phyloP scores from a whole-genome alignment of 371 early-diverging fungal genomes.

The Mucor lusitanicus region DNA sequence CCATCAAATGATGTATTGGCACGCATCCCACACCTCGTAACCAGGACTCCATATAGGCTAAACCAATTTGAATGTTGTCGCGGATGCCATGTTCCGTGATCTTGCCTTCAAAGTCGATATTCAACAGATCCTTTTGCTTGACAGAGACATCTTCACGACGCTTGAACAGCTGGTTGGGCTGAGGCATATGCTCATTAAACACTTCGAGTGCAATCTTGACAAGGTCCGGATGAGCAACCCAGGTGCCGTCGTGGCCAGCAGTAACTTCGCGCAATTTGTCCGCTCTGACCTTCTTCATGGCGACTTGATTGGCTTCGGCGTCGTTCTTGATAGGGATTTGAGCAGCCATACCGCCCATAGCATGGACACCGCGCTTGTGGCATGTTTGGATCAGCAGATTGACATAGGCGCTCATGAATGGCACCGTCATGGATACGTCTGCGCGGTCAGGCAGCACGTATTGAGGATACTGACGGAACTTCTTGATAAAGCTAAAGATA shows the following conservation, averaged over 20 bases:
- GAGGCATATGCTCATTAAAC: constrained; percentile 94
- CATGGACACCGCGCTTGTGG: constrained; percentile 96
- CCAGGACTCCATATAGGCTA: constrained; percentile 96
- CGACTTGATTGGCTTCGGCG: constrained; percentile 81
- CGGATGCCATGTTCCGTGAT: constrained; percentile 92
- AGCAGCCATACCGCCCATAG: constrained; percentile 99
- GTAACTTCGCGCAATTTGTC: constrained; percentile 94
- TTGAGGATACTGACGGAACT: constrained; percentile 83
- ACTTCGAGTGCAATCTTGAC: constrained; percentile 84
- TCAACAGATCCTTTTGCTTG: constrained; percentile 79
- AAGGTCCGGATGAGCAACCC: constrained; percentile 98
- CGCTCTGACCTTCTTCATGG: constrained; percentile 89
- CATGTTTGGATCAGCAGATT: constrained; percentile 95
- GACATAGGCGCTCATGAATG: constrained; percentile 94
- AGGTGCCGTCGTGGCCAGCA: constrained; percentile 95
- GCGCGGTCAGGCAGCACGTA: constrained; percentile 90
- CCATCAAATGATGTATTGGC: constrained; percentile 74
- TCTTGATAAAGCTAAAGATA: constrained; percentile 96
- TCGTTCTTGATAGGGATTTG: constrained; percentile 97
- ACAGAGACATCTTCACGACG: constrained; percentile 91
- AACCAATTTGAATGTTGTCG: constrained; percentile 87
- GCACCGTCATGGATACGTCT: constrained; percentile 90
- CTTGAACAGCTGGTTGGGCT: constrained; percentile 92
- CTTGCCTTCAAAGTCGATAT: constrained; percentile 75
- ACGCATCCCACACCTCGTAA: constrained; percentile 94